phyloP scores from a whole-genome alignment of 179 eudicot genomes.

The Spinacia oleracea region DNA sequence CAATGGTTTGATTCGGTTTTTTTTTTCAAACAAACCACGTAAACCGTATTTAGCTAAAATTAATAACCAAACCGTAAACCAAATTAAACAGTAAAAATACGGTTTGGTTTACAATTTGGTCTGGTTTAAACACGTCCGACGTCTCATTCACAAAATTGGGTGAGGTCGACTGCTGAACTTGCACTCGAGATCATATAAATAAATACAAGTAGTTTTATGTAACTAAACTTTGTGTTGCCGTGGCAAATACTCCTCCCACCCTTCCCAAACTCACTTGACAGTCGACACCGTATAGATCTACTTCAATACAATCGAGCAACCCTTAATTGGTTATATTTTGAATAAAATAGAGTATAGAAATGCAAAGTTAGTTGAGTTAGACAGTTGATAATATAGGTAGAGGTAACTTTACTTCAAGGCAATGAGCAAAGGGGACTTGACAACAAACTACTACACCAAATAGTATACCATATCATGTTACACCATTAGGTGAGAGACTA shows the following conservation, averaged over 20 bases:
- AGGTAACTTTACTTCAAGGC: slow-evolving; percentile 90
- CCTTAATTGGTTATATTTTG: neutral
- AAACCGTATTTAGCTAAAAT: no score
- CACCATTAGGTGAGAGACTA: slow-evolving; percentile 47
- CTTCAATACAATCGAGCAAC: neutral
- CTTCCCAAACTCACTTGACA: neutral
- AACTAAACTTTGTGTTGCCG: neutral
- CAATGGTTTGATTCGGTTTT: no score
- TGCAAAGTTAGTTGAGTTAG: slow-evolving; percentile 39
- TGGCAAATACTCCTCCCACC: neutral
- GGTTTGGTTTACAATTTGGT: no score
- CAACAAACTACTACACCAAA: slow-evolving; percentile 63
- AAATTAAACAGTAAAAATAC: no score
- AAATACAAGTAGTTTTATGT: neutral
- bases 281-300: neutral
- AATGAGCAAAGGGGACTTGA: slow-evolving; percentile 89
- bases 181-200: neutral
- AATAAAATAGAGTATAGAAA: slow-evolving; percentile 11
- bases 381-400: slow-evolving; percentile 27
- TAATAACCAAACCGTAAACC: no score
- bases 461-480: slow-evolving; percentile 29
- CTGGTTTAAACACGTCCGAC: no score
- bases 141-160: no score
- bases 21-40: no score
- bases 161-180: no score